phyloP scores from a whole-genome alignment of 2,329 filamentous ascomycete species.

The Pyrenophora tritici-repentis region DNA sequence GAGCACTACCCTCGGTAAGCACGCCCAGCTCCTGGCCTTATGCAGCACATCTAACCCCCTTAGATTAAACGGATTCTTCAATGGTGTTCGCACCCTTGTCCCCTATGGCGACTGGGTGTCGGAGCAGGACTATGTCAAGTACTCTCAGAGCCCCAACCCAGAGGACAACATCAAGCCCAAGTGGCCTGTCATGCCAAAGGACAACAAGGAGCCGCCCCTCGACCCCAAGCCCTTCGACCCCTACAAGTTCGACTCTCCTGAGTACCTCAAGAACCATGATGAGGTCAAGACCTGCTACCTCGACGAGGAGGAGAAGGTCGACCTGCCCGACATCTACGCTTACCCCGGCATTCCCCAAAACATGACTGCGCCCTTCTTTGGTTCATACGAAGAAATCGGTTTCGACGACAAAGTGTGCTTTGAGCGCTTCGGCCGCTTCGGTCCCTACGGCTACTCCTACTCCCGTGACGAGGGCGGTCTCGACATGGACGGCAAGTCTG shows the following conservation, averaged over 20 bases:
- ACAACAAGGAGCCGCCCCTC: slow-evolving; percentile 46
- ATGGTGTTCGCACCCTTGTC: slow-evolving; percentile 54
- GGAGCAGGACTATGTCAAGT: slow-evolving; percentile 52
- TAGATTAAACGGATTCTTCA: slow-evolving; percentile 55
- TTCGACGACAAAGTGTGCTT: slow-evolving; percentile 56
- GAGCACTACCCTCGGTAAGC: slow-evolving; percentile 52
- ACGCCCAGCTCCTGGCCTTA: neutral
- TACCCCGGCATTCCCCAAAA: slow-evolving; percentile 62
- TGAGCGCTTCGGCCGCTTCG: slow-evolving; percentile 57
- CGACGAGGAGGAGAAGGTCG: slow-evolving; percentile 61
- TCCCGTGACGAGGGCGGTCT: slow-evolving; percentile 53
- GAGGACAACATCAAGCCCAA: slow-evolving; percentile 47
- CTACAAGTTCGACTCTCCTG: slow-evolving; percentile 51
- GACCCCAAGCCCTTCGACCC: slow-evolving; percentile 52
- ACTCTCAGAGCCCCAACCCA: slow-evolving; percentile 45
- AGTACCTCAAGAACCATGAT: slow-evolving; percentile 56
- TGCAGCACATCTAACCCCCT: slow-evolving; percentile 2
- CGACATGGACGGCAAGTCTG: slow-evolving; percentile 53
- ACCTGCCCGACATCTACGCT: slow-evolving; percentile 66
- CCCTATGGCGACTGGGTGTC: slow-evolving; percentile 49
- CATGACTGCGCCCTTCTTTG: slow-evolving; percentile 55
- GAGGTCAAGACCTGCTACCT: slow-evolving; percentile 66
- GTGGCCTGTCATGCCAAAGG: slow-evolving; percentile 41
- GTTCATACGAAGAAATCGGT: slow-evolving; percentile 55
- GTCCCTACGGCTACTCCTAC: slow-evolving; percentile 58